Evolutionary conservation across 192 early-diverging fungal genomes (phyloP), one percentile per base, ranked within the genome.

Genomic region (Powellomyces hirtus): DNA sequence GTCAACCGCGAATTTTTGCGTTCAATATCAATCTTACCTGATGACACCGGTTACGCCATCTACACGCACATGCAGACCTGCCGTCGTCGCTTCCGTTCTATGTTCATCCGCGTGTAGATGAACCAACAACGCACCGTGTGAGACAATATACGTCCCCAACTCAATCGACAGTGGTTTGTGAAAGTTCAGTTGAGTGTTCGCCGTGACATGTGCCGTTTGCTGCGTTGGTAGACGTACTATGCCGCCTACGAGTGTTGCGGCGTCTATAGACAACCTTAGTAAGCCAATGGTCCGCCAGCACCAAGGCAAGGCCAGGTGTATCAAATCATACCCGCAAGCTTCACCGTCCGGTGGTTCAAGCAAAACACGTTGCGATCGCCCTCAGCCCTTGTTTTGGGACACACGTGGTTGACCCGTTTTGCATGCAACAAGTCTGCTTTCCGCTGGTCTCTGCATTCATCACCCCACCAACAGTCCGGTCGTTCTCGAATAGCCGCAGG

Each of bases 401-500:
- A 71, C 10, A 50, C 52, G 46, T 76, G 74, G 42, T 66, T 66
- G 31, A 38, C 36, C 30, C 53, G 50, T 35, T 50, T 22, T 22
- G 69, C 57, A 53, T 76, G 74, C 40, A n/a, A n/a, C n/a, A n/a
- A n/a, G 27, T 20, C 44, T n/a, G 10, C 27, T 2, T 29, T 27
- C 2, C 2, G 6, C 37, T 76, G 74, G 7, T 52, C 64, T 22
- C 45, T 57, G 57, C 74, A 76, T 31, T 66, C 64, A 5, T 56
- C 55, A 8, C 74, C 74, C 26, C 53, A 61, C 68, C 64, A 66
- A 34, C 74, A 76, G 45, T 70, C 29, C 38, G 60, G 61, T 31
- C 74, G 74, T 13, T 65, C 30, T 0, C 22, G 6, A 22, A 76
- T 27, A 5, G 63, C 38, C 13, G 29, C 62, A 37, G 51, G 55